Evolutionary conservation across 305 asterid species (phyloP), one percentile per base, ranked within the genome.

Genomic region (Solanum hybrid): DNA sequence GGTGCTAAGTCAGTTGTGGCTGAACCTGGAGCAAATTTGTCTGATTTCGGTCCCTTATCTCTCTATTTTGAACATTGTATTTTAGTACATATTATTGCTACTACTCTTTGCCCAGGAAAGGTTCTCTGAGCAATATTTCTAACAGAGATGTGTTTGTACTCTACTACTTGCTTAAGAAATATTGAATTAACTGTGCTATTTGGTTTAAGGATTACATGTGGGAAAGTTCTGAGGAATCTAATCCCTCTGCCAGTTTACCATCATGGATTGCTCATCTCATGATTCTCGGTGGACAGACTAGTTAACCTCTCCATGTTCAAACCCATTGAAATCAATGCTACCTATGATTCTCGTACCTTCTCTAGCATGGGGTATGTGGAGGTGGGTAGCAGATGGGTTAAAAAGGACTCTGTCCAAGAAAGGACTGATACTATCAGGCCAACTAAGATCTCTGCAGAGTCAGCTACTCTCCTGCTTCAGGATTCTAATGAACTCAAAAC

Each of bases 21-120:
- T 17, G 4, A 61, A 17, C 24, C n/a, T 0, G 10, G 2, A 0
- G 2, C 24, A 2, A 2, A 61, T 1, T 3, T 61, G 4, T 57
- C 10, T 57, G 24, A 57, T 57, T 57, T 57, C 3, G 3, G 10
- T 17, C 70, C 24, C 4, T 17, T 57, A 2, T 57, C 24, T 6
- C 70, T 57, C 4, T 7, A 7, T 17, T 57, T 17, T 57, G 70
- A 57, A 2, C n/a, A 57, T 57, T 0, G 1, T 13, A 41, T 41
- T 41, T 41, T 41, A 41, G 57, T 6, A 13, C 6, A 41, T 13
- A 41, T 4, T 7, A 17, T 17, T 6, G 72, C 72, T 7, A 61
- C 11, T 7, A 17, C 72, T 6, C 26, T 6, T 17, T 57, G 3
- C 4, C 72, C 0, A 61, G 26, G 10, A 61, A 61, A 17, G 10